Evolutionary conservation across 1,139 yeast genomes (phyloP).

Genomic region (Groenewaldozyma sp.): DNA sequence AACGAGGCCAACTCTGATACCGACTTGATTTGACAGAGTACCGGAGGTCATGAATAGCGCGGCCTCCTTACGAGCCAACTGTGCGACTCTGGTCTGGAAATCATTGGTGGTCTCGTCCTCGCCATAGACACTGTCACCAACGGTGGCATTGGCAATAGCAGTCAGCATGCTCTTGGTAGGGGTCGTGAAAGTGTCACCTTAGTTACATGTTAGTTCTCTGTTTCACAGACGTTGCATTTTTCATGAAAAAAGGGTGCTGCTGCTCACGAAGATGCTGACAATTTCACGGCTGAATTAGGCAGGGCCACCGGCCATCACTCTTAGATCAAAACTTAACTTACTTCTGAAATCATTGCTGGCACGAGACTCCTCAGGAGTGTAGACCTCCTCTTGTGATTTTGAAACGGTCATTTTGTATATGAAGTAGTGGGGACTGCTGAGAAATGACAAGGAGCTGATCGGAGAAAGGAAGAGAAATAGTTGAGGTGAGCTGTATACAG

Average conservation of each 20-base stretch:
- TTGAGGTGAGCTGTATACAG: too few relatives aligned
- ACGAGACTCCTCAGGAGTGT: conserved; percentile 1
- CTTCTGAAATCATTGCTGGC: conserved; percentile 9
- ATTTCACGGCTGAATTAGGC: neutral
- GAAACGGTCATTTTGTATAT: too few relatives aligned
- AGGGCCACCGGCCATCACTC: neutral
- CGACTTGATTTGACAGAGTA: conserved; percentile 85
- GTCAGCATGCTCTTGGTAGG: conserved; percentile 72
- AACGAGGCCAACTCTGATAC: conserved; percentile 60
- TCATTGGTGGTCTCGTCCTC: conserved; percentile 67
- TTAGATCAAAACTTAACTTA: conserved; percentile 2
- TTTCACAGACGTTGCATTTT: neutral
- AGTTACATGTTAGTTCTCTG: neutral
- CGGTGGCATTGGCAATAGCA: conserved; percentile 50
- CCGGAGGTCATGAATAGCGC: conserved; percentile 85
- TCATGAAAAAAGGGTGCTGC: neutral
- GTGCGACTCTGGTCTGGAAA: conserved; percentile 58
- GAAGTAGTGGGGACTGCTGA: too few relatives aligned
- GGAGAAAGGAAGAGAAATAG: too few relatives aligned
- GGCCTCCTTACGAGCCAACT: conserved; percentile 71
- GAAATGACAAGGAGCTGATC: neutral
- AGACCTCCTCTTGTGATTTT: too few relatives aligned
- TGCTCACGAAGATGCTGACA: neutral
- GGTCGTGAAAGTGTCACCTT: conserved; percentile 85
- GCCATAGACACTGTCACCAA: conserved; percentile 83